phyloP scores from a whole-genome alignment of 768 basidiomycete genomes.

The Cyathus striatus region DNA sequence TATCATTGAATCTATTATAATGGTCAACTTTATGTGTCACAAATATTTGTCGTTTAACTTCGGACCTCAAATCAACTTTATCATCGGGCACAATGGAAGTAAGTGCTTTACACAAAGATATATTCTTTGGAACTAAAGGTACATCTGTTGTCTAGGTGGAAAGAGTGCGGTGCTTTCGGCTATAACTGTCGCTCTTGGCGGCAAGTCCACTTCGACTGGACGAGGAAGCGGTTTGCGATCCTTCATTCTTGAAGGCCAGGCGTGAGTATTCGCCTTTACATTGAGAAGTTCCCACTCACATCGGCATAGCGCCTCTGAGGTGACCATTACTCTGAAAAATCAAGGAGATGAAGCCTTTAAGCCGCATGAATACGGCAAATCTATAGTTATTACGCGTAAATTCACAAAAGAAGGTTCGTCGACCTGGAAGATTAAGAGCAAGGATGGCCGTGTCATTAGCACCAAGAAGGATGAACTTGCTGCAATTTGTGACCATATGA shows the following conservation, averaged over 20 bases:
- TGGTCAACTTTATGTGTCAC: constrained; percentile 97
- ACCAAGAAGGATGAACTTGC: constrained; percentile 81
- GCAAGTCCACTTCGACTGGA: constrained; percentile 88
- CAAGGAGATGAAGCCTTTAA: constrained; percentile 87
- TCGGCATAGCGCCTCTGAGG: constrained; percentile 55
- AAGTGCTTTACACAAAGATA: constrained; percentile 25
- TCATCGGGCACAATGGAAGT: constrained; percentile 96
- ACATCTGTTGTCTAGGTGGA: constrained; percentile 57
- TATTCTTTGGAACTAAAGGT: neutral
- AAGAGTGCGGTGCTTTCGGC: constrained; percentile 94
- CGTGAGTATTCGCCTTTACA: constrained; percentile 37
- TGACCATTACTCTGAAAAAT: constrained; percentile 83
- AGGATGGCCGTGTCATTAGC: constrained; percentile 60
- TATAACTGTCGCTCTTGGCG: constrained; percentile 89
- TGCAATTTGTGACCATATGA: constrained; percentile 91
- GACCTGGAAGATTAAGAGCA: constrained; percentile 78
- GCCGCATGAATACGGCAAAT: constrained; percentile 78
- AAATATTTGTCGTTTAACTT: constrained; percentile 77
- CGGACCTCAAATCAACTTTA: constrained; percentile 94
- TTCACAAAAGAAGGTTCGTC: constrained; percentile 75
- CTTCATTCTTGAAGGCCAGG: constrained; percentile 80
- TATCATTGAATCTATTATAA: constrained; percentile 80
- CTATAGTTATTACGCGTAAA: constrained; percentile 77
- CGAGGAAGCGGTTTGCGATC: constrained; percentile 81
- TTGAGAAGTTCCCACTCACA: neutral